Base-by-base conservation (phyloP, 805 yeast species). In the Brettanomyces bruxellensis region DNA sequence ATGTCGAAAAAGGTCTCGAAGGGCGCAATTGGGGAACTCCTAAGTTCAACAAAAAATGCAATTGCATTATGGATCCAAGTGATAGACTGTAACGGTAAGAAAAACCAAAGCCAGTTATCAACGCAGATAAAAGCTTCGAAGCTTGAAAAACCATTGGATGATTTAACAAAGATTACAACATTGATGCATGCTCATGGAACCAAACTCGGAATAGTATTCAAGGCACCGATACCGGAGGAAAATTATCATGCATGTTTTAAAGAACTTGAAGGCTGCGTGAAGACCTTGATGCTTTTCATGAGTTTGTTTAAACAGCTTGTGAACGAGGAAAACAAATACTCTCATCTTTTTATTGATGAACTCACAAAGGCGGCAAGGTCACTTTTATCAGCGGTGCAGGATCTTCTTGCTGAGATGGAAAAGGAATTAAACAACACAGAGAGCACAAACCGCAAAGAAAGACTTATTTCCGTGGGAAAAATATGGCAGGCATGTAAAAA, bases 141-240 rank as follows among this genome's bases (percentile, higher is more conserved):
- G 28, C 51, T 79, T 3, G 65, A 57, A 5, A 53, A 66, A 5
- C 83, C 86, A 3, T 52, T 78, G 7, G 67, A 64, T 5, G 95
- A 87, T 54, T 55, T 86, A 13, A 61, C 57, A 4, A 88, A 87
- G 58, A 56, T 85, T 5, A 60, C 78, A 18, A 70, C 75, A 47
- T 65, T 87, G 37, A 68, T 83, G 7, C 80, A 73, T 60, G 89
- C 95, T 1, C 89, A 86, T 58, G 71, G 83, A 2, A 87, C 95
- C 3, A 86, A 86, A 59, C 67, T 86, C 5, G 90, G 89, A 1
- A 72, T 83, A 25, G 75, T 83, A 0, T 83, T 79, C 66, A 79
- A 78, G 54, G 81, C 86, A 2, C 79, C 80, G 1, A 71, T 76
- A 39, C 58, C 57, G 22, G 64, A 70, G 23, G 57, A 63, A 0